Evolutionary conservation across 2,329 filamentous ascomycete species (phyloP).

Genomic region (Arthrobotrys musiformis): DNA sequence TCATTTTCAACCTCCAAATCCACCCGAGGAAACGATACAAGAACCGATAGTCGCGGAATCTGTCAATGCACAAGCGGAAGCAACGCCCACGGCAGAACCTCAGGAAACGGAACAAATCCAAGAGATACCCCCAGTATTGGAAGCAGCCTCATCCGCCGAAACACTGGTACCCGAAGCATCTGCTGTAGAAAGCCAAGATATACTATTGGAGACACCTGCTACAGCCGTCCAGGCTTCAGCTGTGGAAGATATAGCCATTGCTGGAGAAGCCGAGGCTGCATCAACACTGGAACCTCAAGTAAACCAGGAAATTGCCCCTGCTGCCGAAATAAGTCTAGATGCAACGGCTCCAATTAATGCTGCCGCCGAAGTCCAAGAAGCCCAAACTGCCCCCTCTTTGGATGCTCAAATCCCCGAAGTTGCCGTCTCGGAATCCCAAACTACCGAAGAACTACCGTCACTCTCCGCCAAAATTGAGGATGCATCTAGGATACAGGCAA

Average conservation of each 20-base stretch:
- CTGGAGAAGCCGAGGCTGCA: background rate
- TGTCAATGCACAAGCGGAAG: background rate
- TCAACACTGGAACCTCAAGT: background rate
- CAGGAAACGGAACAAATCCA: background rate
- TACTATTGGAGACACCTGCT: background rate
- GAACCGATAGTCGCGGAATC: background rate
- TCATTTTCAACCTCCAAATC: background rate
- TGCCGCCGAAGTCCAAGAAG: background rate
- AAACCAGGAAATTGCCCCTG: background rate
- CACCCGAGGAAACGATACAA: background rate
- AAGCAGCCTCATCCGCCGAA: background rate
- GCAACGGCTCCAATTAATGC: constrained; percentile 1
- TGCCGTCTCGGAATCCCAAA: background rate
- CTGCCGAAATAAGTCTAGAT: background rate
- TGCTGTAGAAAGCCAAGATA: background rate
- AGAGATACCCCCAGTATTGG: background rate
- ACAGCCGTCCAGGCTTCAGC: background rate
- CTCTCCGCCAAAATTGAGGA: background rate
- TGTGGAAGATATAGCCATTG: background rate
- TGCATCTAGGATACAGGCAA: background rate
- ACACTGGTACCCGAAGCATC: background rate
- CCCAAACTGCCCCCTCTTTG: background rate
- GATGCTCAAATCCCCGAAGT: background rate
- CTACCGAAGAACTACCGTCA: background rate
- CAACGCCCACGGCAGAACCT: background rate